phyloP scores from a whole-genome alignment of 2,329 filamentous ascomycete genomes.

The Calonectria henricotiae region DNA sequence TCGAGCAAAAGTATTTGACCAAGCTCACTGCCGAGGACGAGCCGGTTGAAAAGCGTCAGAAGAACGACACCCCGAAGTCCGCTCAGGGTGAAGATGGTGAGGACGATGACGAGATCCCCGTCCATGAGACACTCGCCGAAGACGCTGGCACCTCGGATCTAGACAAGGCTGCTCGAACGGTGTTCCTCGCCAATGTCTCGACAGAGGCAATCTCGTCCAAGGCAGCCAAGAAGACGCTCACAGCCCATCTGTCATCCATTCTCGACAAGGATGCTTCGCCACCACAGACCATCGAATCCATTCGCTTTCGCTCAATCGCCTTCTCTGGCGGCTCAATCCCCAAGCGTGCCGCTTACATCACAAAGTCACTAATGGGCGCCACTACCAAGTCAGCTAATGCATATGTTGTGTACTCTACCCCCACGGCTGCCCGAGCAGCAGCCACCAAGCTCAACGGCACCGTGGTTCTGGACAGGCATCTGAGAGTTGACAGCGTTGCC shows the following conservation, averaged over 20 bases:
- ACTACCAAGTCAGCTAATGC: slow-evolving; percentile 96
- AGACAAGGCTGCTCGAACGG: slow-evolving; percentile 89
- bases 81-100: slow-evolving; percentile 60
- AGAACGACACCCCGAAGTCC: slow-evolving; percentile 56
- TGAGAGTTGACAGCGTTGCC: slow-evolving; percentile 92
- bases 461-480: slow-evolving; percentile 86
- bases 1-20: slow-evolving; percentile 80
- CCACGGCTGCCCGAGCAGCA: slow-evolving; percentile 82
- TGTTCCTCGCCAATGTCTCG: slow-evolving; percentile 95
- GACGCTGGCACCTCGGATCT: slow-evolving; percentile 75
- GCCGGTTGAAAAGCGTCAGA: slow-evolving; percentile 71
- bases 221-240: slow-evolving; percentile 82
- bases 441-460: slow-evolving; percentile 86
- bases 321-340: slow-evolving; percentile 85
- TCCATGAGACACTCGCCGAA: slow-evolving; percentile 73
- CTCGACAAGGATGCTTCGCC: slow-evolving; percentile 69
- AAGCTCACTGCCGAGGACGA: slow-evolving; percentile 75
- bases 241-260: slow-evolving; percentile 85
- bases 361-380: slow-evolving; percentile 89
- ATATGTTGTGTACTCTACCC: slow-evolving; percentile 89
- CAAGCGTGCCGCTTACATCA: slow-evolving; percentile 95
- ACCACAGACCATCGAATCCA: slow-evolving; percentile 85
- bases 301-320: slow-evolving; percentile 94
- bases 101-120: slow-evolving; percentile 63
- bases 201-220: slow-evolving; percentile 87